phyloP scores from a whole-genome alignment of 768 basidiomycete species.

The Hemileccinum impolitum region DNA sequence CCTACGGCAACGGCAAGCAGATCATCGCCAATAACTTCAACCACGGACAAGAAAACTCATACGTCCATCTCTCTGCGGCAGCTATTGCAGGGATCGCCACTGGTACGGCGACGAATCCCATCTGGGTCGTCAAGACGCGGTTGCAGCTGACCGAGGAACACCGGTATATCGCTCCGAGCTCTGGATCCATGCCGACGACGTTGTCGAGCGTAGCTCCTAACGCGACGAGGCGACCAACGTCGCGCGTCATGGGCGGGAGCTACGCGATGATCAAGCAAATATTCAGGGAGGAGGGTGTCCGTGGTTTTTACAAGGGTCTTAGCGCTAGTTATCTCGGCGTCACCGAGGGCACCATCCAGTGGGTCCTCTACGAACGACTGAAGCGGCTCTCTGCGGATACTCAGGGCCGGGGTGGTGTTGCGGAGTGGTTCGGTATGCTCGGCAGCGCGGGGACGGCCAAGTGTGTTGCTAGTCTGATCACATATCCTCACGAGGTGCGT shows the following conservation, averaged over 20 bases:
- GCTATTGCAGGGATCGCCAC: slow-evolving; percentile 85
- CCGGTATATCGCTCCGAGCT: slow-evolving; percentile 8
- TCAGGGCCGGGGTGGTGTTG: slow-evolving; percentile 53
- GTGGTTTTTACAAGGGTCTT: slow-evolving; percentile 92
- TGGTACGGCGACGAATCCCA: slow-evolving; percentile 91
- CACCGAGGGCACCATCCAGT: slow-evolving; percentile 94
- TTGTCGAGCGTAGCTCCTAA: background rate
- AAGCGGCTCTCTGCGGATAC: slow-evolving; percentile 61
- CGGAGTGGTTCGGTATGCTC: slow-evolving; percentile 79
- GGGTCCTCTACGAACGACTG: slow-evolving; percentile 93
- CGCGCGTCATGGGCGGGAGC: slow-evolving; percentile 48
- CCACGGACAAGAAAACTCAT: slow-evolving; percentile 70
- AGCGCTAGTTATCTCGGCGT: slow-evolving; percentile 95
- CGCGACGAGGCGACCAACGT: slow-evolving; percentile 7
- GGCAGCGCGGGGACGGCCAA: slow-evolving; percentile 93
- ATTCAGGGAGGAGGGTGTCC: slow-evolving; percentile 72
- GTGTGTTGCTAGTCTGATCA: slow-evolving; percentile 89
- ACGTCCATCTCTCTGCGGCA: slow-evolving; percentile 83
- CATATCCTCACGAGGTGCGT: slow-evolving; percentile 95
- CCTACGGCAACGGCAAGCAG: slow-evolving; percentile 95
- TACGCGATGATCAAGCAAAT: slow-evolving; percentile 68
- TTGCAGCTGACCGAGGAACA: slow-evolving; percentile 63
- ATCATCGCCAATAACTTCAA: slow-evolving; percentile 83
- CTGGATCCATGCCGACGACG: background rate
- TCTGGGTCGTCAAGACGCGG: slow-evolving; percentile 99